phyloP scores from a whole-genome alignment of 208 protist genomes.

The Leptomonas seymouri region DNA sequence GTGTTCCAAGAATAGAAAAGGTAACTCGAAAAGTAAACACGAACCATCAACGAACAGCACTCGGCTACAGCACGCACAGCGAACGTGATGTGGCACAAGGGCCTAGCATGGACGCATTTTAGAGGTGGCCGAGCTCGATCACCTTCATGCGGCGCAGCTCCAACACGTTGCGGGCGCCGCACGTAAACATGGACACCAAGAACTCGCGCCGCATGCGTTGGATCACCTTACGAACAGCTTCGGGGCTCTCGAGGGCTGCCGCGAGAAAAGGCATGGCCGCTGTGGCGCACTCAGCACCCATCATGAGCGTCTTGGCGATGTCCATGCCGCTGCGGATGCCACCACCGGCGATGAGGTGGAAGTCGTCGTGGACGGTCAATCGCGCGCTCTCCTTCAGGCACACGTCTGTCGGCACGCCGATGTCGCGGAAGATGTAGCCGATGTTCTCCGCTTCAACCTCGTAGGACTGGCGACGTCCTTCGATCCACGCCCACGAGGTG shows the following conservation, averaged over 20 bases:
- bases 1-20: background rate
- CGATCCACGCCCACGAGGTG: constrained; percentile 94
- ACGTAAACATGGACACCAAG: constrained; percentile 88
- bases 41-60: too few species aligned
- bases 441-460: constrained; percentile 69
- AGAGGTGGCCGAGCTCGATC: constrained; percentile 46
- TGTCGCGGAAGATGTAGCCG: constrained; percentile 87
- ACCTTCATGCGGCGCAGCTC: constrained; percentile 68
- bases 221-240: constrained; percentile 74
- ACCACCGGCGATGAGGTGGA: constrained; percentile 88
- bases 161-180: constrained; percentile 76
- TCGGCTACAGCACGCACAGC: background rate
- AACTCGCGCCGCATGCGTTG: constrained; percentile 80
- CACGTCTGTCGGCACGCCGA: constrained; percentile 87
- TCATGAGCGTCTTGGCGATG: constrained; percentile 84
- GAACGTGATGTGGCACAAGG: background rate
- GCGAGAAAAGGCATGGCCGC: constrained; percentile 91
- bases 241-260: constrained; percentile 73
- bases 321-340: constrained; percentile 90
- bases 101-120: constrained; percentile 4
- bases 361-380: constrained; percentile 44
- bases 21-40: background rate
- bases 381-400: constrained; percentile 68
- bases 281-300: constrained; percentile 83
- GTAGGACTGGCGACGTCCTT: constrained; percentile 77